phyloP scores from a whole-genome alignment of 441 rosid genomes.

The Populus hybrid region DNA sequence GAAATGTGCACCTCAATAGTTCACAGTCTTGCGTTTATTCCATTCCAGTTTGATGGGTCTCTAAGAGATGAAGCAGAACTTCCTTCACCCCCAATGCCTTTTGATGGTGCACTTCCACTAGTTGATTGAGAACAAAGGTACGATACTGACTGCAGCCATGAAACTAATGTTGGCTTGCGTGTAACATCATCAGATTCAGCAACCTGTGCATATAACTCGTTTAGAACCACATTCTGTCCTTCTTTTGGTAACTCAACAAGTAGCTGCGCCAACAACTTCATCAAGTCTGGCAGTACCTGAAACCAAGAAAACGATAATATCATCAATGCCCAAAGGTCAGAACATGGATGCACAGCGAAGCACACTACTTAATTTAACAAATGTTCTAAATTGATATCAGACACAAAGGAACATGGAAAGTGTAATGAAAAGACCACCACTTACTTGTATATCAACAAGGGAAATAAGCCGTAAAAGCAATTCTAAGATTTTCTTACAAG shows the following conservation, averaged over 20 bases:
- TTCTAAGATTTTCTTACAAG: slow-evolving; percentile 60
- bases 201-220: slow-evolving; percentile 43
- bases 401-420: neutral
- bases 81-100: slow-evolving; percentile 23
- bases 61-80: slow-evolving; percentile 20
- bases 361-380: neutral
- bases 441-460: slow-evolving; percentile 84
- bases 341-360: neutral
- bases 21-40: slow-evolving; percentile 51
- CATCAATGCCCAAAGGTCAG: neutral
- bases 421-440: slow-evolving; percentile 16
- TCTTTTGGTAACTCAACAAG: slow-evolving; percentile 61
- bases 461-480: slow-evolving; percentile 76
- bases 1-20: slow-evolving; percentile 23
- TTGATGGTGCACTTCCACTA: slow-evolving; percentile 24
- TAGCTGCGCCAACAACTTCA: slow-evolving; percentile 70
- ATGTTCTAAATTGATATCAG: slow-evolving; percentile 5
- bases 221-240: slow-evolving; percentile 38
- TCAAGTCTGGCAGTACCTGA: slow-evolving; percentile 48
- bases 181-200: slow-evolving; percentile 93
- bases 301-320: slow-evolving; percentile 14
- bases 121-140: slow-evolving; percentile 57
- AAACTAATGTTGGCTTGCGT: slow-evolving; percentile 81
- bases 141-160: slow-evolving; percentile 90
- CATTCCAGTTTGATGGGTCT: slow-evolving; percentile 26